Base-by-base conservation (phyloP, 2,329 filamentous ascomycete species). In the Colletotrichum coccodes region DNA sequence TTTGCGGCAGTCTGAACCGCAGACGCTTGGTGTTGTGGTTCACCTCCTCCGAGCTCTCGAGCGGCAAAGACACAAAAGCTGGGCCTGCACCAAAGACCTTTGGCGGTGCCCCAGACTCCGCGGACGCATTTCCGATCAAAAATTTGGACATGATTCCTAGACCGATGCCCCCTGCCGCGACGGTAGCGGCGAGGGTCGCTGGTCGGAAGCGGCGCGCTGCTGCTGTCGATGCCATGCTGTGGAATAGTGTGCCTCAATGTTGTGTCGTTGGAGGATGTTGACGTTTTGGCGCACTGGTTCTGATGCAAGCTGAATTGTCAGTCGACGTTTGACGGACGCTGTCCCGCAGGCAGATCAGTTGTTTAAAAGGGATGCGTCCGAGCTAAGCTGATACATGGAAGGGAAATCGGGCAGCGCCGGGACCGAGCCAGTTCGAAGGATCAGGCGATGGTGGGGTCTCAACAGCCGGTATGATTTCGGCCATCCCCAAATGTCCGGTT, bases 11-110 rank as follows among this genome's bases (percentile, higher is more conserved):
- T 76, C 91, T 90, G 82, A 99, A 98, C 73, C 93, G 91, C 79
- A 98, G 87, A 74, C 89, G 91, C 90, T 98, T 98, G 75, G 94
- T 97, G 86, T 98, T 98, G 87, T 95, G 92, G 85, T 94, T 98
- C 83, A 98, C 82, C 50, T 86, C 82, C 82, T 97, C 92, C 58
- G 94, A 88, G 64, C 91, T 90, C 65, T 94, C 89, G 64, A 98
- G 86, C 83, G 92, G 91, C 74, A 98, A 87, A 70, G 90, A 90
- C 71, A 98, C 81, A 82, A 94, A 98, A 0, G 79, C 77, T 0
- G 80, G 79, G 0, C 81, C 82, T 0, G 71, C 66, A 2, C 77
- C 77, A 65, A 83, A 82, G 1, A 77, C 61, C 56, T 66, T 69
- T 49, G 61, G 47, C 49, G 66, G 40, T 40, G 61, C 61, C 11